phyloP scores from a whole-genome alignment of 306 rosid genomes.

The Hippophae tibetana region DNA sequence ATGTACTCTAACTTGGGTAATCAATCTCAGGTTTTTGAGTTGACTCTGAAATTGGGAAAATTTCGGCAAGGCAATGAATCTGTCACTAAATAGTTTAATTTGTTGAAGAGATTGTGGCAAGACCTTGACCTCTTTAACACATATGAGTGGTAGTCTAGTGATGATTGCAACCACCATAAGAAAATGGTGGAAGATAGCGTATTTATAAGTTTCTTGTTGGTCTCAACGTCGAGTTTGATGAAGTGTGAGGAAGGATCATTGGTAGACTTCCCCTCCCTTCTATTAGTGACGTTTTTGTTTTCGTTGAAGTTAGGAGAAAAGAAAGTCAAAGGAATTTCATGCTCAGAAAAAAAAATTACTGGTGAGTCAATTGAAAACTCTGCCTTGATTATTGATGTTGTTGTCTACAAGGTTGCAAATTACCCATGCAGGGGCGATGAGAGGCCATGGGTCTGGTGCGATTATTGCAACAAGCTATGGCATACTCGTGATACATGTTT shows the following conservation, averaged over 20 bases:
- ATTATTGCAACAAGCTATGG: conserved; percentile 1
- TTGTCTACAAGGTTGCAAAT: background rate
- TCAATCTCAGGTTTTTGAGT: background rate
- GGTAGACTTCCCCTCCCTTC: background rate
- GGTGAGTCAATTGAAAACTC: background rate
- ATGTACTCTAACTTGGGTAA: background rate
- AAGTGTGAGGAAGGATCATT: background rate
- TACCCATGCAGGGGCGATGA: background rate
- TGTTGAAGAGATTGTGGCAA: background rate
- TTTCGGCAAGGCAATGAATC: background rate
- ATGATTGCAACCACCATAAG: background rate
- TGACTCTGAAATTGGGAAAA: background rate
- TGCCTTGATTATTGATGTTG: background rate
- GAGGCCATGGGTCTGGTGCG: background rate
- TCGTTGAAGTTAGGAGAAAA: background rate
- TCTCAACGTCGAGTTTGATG: background rate
- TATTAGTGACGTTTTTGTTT: background rate
- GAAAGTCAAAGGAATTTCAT: background rate
- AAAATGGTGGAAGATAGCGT: background rate
- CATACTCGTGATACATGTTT: background rate
- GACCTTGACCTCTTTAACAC: background rate
- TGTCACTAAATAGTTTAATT: background rate
- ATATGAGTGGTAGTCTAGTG: too few species aligned
- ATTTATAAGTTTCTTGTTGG: background rate
- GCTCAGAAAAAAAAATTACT: background rate